A percentile compares a stretch with the other conserved stretches of the same genome.
phyloP scores from a whole-genome alignment of 2,329 filamentous ascomycete species.

The Cucurbitaria berberidis region DNA sequence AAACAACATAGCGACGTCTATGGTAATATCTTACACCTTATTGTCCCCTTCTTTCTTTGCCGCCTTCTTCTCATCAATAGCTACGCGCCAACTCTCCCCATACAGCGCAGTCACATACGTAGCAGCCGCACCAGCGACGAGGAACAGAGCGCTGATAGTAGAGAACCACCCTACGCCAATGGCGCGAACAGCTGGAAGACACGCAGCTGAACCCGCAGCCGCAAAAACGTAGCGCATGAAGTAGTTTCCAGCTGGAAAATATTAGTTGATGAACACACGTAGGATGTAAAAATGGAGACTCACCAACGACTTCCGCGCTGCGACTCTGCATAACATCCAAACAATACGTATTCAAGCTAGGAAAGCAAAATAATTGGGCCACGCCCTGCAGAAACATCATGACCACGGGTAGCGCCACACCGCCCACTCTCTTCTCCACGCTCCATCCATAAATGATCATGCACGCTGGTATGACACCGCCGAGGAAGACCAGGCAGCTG shows the following conservation, averaged over 20 bases:
- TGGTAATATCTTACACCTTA: conserved; percentile 18
- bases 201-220: conserved; percentile 71
- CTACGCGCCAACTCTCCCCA: conserved; percentile 60
- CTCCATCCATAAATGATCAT: conserved; percentile 75
- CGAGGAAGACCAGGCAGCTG: conserved; percentile 60
- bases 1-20: not conserved
- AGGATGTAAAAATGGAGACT: conserved; percentile 6
- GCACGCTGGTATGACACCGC: conserved; percentile 63
- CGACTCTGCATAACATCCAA: conserved; percentile 78
- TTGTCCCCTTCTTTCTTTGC: conserved; percentile 43
- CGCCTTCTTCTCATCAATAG: conserved; percentile 59
- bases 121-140: conserved; percentile 55
- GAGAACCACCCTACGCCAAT: conserved; percentile 85
- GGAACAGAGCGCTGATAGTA: conserved; percentile 68
- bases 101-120: conserved; percentile 59
- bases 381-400: conserved; percentile 78
- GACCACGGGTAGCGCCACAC: conserved; percentile 68
- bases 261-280: conserved; percentile 6
- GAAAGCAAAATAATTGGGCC: conserved; percentile 77
- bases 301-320: conserved; percentile 71
- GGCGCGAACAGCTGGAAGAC: conserved; percentile 73
- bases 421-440: conserved; percentile 61
- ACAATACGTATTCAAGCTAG: conserved; percentile 79
- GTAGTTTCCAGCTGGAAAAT: conserved; percentile 71
- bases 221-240: conserved; percentile 78